Conservation (phyloP, 345 rosid species). For the Trapa bicornis region DNA sequence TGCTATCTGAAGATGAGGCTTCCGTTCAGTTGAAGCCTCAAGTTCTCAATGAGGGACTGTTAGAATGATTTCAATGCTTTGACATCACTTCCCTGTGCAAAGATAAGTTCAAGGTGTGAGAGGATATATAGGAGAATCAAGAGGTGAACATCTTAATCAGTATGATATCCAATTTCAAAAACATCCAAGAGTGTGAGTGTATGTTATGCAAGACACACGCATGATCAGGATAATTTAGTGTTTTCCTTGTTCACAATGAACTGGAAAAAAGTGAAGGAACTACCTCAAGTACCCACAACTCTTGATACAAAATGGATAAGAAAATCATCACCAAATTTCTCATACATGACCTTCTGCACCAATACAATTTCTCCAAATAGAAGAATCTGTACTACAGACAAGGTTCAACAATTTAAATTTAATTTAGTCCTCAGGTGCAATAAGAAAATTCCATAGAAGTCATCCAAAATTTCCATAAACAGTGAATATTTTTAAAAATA, state of each 20-base stretch:
- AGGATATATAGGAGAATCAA: neutral
- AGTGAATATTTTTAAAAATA: no score
- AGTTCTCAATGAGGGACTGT: conserved; percentile 60
- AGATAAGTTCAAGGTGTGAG: conserved; percentile 3
- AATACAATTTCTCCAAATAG: conserved; percentile 77
- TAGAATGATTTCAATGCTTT: conserved; percentile 55
- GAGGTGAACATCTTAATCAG: neutral
- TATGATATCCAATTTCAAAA: neutral
- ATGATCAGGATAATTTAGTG: neutral
- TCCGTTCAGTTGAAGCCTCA: conserved; percentile 68
- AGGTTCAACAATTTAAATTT: neutral
- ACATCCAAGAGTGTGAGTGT: no score
- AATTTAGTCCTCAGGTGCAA: neutral
- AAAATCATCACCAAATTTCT: conserved; percentile 72
- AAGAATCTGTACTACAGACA: conserved; percentile 32
- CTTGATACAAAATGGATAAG: conserved; percentile 48
- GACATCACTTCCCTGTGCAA: conserved; percentile 56
- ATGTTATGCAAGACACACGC: neutral
- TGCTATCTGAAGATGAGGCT: conserved; percentile 79
- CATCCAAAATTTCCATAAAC: neutral
- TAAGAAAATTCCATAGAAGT: neutral
- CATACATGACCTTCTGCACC: conserved; percentile 93
- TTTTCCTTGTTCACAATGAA: neutral
- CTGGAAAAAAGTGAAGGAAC: neutral
- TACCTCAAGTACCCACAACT: conserved; percentile 52